phyloP scores from a whole-genome alignment of 805 yeast genomes.

The Yamadazyma paraphyllophila region DNA sequence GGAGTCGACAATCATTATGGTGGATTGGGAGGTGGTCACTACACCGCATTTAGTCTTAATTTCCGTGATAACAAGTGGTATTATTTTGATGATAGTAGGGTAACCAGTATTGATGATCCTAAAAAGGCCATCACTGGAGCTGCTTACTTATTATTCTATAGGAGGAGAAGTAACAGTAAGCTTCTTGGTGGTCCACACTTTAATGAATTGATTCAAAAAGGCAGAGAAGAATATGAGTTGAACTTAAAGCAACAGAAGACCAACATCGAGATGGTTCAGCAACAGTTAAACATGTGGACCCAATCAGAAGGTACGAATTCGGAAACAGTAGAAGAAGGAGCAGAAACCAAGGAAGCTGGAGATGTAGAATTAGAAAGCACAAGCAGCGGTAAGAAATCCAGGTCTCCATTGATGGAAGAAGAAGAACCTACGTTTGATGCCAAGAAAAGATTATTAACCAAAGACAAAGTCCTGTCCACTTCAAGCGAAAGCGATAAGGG shows the following conservation, averaged over 20 bases:
- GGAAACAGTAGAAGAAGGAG: slow-evolving; percentile 7
- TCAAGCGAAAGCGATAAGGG: not conserved
- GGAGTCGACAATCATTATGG: slow-evolving; percentile 97
- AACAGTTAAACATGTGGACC: slow-evolving; percentile 16
- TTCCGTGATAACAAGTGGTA: slow-evolving; percentile 80
- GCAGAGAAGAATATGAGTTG: slow-evolving; percentile 29
- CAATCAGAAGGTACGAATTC: slow-evolving; percentile 3
- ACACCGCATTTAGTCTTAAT: slow-evolving; percentile 86
- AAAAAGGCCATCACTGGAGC: slow-evolving; percentile 65
- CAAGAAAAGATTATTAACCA: slow-evolving; percentile 9
- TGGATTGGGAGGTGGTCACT: slow-evolving; percentile 96
- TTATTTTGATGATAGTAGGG: slow-evolving; percentile 84
- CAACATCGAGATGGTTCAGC: slow-evolving; percentile 13
- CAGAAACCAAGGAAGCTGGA: slow-evolving; percentile 2
- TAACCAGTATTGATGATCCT: slow-evolving; percentile 55
- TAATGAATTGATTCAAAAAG: slow-evolving; percentile 36
- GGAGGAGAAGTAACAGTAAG: slow-evolving; percentile 45
- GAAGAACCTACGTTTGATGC: slow-evolving; percentile 4
- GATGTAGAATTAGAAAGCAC: slow-evolving; percentile 5
- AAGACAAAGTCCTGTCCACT: slow-evolving; percentile 4
- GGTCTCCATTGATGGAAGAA: slow-evolving; percentile 8
- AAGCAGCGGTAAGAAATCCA: slow-evolving; percentile 5
- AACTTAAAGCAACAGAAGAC: slow-evolving; percentile 13
- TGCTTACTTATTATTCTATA: slow-evolving; percentile 84
- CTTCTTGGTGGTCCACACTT: slow-evolving; percentile 50